Evolutionary conservation across 176 grass and related monocot genomes (phyloP), one percentile per base, ranked within the genome.

Genomic region (Cenchrus americanus): DNA sequence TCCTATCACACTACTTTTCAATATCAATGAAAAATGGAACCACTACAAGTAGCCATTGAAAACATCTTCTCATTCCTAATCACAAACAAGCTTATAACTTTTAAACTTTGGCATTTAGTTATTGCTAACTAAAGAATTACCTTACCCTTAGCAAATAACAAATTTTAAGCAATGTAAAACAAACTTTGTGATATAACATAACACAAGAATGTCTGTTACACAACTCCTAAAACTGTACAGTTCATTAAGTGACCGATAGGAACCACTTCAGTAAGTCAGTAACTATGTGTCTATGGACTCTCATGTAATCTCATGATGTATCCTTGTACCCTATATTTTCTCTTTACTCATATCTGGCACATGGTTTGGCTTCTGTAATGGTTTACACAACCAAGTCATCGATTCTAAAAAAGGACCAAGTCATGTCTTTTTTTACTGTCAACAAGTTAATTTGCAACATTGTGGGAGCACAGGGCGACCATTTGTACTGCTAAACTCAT

Each of bases 1-100:
- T 74, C 43, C 12, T 53, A 63, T 63, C 34, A 76, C 55, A 58
- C 26, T 81, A 78, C 60, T 77, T 77, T 57, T 60, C 41, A 67
- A 53, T 27, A 64, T 17, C 34, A 37, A 89, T 46, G 71, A 37
- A 37, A 37, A 37, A 37, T 37, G 34, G 34, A 37, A 37, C 34
- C 34, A 63, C 5, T 19, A 13, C 26, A 75, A 75, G 64, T 8
- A 41, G 40, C 26, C 63, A 86, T 66, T 18, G 10, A 34, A 59
- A 73, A 37, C 8, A 34, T 57, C 9, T 66, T 37, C 53, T 65
- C 11, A 19, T 40, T 51, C 27, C 22, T 61, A 46, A 19, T 19
- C 17, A 72, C 7, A 0, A 55, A 8, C 5, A 0, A 50, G 18
- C 24, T 69, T 50, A 26, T 60, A 69, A 18, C 49, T n/a, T 62